A percentile compares a stretch with the other conserved stretches of the same genome.
Evolutionary conservation across 352 stramenopile species (phyloP).

Genomic region (Elongisporangium anandrum): DNA sequence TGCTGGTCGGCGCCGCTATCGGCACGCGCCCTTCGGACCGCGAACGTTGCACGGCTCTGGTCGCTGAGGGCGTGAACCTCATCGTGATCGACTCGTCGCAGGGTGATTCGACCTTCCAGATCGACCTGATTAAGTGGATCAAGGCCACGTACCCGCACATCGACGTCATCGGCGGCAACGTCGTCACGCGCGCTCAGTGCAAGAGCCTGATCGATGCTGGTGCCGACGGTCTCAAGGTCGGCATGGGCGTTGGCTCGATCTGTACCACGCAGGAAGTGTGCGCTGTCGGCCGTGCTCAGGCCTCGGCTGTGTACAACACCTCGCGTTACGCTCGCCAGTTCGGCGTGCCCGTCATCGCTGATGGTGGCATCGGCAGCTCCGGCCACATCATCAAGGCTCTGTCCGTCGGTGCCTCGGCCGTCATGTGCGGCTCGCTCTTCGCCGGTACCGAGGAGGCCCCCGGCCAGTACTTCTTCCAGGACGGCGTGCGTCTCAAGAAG

Average conservation of each 20-base stretch:
- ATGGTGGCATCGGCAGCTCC: conserved; percentile 98
- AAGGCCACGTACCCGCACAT: conserved; percentile 94
- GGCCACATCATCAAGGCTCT: conserved; percentile 99
- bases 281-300: conserved; percentile 97
- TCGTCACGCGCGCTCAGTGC: conserved; percentile 97
- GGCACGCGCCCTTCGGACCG: conserved; percentile 96
- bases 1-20: conserved; percentile 98
- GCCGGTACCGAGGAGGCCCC: conserved; percentile 99
- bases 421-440: conserved; percentile 99
- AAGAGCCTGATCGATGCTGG: conserved; percentile 98
- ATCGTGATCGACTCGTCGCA: conserved; percentile 99
- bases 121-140: conserved; percentile 92
- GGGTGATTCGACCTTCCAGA: conserved; percentile 95
- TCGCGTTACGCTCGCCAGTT: conserved; percentile 94
- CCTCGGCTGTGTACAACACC: conserved; percentile 98
- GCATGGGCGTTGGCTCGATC: conserved; percentile 99
- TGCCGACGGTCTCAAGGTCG: conserved; percentile 98
- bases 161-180: conserved; percentile 99
- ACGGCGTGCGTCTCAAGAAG: conserved; percentile 99
- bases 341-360: conserved; percentile 97
- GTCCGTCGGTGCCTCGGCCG: conserved; percentile 94
- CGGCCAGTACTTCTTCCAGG: conserved; percentile 99
- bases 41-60: conserved; percentile 87
- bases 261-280: conserved; percentile 99
- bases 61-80: conserved; percentile 97